Percentiles rank a stretch among this genome's conserved stretches.
These are phyloP conservation scores for Exophiala viscosa DNA, from an alignment of 2,329 filamentous ascomycete genomes.

Conservation along the genomic window DNA sequence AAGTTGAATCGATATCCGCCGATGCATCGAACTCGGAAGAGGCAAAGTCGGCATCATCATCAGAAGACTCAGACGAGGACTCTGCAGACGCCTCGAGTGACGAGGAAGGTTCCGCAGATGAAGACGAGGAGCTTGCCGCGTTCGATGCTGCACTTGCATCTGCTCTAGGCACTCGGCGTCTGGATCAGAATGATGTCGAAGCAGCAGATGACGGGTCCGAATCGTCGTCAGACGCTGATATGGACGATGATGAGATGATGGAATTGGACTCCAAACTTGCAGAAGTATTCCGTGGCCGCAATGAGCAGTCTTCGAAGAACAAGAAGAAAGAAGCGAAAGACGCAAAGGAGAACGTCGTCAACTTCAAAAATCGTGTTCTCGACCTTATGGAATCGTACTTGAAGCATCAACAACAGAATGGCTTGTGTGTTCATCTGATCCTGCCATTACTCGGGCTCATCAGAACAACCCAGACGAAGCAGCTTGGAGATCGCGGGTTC, in stretches of 20 bases:
- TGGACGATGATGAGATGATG: conserved; percentile 96
- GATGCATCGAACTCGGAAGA: conserved; percentile 26
- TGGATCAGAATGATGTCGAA: conserved; percentile 54
- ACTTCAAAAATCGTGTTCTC: conserved; percentile 91
- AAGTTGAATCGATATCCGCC: conserved; percentile 29
- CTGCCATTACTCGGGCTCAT: conserved; percentile 73
- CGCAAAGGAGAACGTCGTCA: conserved; percentile 81
- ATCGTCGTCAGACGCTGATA: conserved; percentile 64
- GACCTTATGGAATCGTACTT: conserved; percentile 84
- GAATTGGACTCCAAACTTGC: conserved; percentile 76
- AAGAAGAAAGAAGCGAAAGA: conserved; percentile 83
- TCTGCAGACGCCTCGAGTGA: conserved; percentile 40
- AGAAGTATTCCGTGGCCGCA: conserved; percentile 77
- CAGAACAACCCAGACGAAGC: conserved; percentile 71
- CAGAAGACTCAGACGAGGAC: conserved; percentile 45
- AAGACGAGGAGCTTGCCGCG: conserved; percentile 52
- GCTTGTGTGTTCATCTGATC: conserved; percentile 65
- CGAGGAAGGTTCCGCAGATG: conserved; percentile 39
- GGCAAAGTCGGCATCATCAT: conserved; percentile 38
- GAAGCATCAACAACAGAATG: conserved; percentile 68
- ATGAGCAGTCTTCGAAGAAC: conserved; percentile 53
- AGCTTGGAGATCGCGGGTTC: conserved; percentile 68
- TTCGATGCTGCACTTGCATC: conserved; percentile 75
- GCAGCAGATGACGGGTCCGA: conserved; percentile 54
- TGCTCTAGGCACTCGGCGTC: conserved; percentile 67